These are phyloP conservation scores for Boletus tylopilopsis DNA, from an alignment of 768 basidiomycete species.

Conservation along the genomic window DNA sequence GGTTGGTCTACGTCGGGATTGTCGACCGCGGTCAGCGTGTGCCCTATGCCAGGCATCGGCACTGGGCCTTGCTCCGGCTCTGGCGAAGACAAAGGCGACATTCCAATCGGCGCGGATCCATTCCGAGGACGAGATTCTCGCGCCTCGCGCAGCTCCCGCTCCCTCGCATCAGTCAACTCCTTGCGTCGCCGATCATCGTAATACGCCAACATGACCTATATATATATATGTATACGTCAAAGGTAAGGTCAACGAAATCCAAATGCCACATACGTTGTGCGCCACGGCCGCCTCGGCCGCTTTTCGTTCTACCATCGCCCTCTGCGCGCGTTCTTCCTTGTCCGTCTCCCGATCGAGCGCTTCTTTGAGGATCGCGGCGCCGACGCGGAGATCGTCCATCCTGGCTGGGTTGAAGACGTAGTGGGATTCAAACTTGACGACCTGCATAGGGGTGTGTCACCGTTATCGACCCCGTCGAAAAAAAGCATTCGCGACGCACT, in stretches of 20 bases:
- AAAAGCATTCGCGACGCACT: no score
- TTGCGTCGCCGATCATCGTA: slow-evolving; percentile 73
- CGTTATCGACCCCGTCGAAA: background rate
- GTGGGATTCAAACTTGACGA: slow-evolving; percentile 67
- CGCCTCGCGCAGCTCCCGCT: slow-evolving; percentile 47
- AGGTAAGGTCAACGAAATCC: background rate
- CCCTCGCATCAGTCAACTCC: slow-evolving; percentile 51
- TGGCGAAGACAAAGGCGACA: background rate
- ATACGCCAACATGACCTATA: slow-evolving; percentile 72
- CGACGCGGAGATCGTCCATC: slow-evolving; percentile 56
- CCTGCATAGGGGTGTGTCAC: slow-evolving; percentile 35
- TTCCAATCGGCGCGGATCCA: no score
- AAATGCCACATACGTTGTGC: slow-evolving; percentile 43
- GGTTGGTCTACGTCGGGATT: slow-evolving; percentile 14
- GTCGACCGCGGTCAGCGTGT: slow-evolving; percentile 10
- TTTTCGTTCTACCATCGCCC: slow-evolving; percentile 55
- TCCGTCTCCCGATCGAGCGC: slow-evolving; percentile 47
- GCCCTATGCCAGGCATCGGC: slow-evolving; percentile 28
- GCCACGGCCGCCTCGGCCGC: slow-evolving; percentile 50
- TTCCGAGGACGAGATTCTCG: slow-evolving; percentile 26
- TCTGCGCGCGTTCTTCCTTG: slow-evolving; percentile 46
- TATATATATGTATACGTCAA: background rate
- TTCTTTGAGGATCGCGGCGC: slow-evolving; percentile 64
- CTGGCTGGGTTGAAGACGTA: slow-evolving; percentile 58
- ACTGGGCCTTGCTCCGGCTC: background rate